Conservation (phyloP, 2,329 filamentous ascomycete genomes). For the Fusarium odoratissimum region DNA sequence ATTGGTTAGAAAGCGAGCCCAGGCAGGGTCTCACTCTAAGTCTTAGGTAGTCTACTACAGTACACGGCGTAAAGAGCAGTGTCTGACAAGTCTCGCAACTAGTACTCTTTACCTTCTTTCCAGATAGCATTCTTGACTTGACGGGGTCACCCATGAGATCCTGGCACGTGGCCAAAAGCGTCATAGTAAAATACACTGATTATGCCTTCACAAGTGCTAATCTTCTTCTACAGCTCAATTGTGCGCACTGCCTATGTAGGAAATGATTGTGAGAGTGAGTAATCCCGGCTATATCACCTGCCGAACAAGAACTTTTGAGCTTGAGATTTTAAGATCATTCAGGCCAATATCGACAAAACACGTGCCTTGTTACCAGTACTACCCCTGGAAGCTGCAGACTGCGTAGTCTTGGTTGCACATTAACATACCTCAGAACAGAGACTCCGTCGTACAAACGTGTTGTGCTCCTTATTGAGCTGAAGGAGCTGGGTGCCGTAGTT, state of each 20-base stretch:
- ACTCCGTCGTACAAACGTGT: no score
- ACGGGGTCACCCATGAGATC: neutral
- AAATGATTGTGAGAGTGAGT: no score
- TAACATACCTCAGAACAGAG: no score
- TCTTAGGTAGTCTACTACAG: neutral
- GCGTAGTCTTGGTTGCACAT: no score
- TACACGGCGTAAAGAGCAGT: fast-evolving
- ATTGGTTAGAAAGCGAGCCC: neutral
- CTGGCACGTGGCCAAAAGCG: neutral
- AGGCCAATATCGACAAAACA: no score
- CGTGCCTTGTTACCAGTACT: no score
- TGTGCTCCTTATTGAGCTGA: no score
- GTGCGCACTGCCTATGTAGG: no score
- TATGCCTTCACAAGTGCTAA: neutral
- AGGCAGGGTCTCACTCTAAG: fast-evolving
- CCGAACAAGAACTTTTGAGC: neutral
- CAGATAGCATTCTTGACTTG: fast-evolving
- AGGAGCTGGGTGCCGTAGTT: neutral
- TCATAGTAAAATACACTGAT: neutral
- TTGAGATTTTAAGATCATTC: no score
- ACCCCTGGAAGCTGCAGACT: no score
- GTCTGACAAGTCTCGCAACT: neutral
- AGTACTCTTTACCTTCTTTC: neutral
- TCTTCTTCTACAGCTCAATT: neutral
- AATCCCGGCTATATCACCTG: neutral